These are phyloP conservation scores for Halophytophthora batemanensis DNA, from an alignment of 352 stramenopile species.

Conservation along the genomic window DNA sequence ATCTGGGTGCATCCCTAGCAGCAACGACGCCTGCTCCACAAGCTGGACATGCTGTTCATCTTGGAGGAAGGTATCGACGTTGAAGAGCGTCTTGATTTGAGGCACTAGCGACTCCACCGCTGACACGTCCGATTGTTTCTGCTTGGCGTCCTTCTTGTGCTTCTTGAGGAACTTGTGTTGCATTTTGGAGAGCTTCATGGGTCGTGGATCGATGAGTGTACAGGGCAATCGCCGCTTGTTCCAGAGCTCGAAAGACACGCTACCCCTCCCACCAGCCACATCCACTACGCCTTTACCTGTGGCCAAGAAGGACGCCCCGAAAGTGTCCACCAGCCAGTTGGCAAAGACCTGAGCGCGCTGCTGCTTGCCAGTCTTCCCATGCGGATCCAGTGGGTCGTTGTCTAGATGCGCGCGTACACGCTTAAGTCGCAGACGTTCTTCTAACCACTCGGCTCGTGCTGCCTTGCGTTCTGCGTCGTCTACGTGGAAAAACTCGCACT, in stretches of 20 bases:
- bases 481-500: slow-evolving; percentile 66
- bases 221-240: slow-evolving; percentile 70
- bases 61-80: slow-evolving; percentile 57
- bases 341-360: slow-evolving; percentile 69
- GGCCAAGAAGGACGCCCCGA: slow-evolving; percentile 46
- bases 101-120: slow-evolving; percentile 41
- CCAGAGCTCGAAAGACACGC: slow-evolving; percentile 84
- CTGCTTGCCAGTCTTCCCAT: slow-evolving; percentile 71
- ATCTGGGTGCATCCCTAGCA: slow-evolving; percentile 94
- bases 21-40: slow-evolving; percentile 69
- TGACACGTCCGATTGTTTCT: slow-evolving; percentile 7
- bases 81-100: slow-evolving; percentile 64
- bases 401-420: slow-evolving; percentile 48
- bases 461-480: slow-evolving; percentile 40
- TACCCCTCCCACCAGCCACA: slow-evolving; percentile 74
- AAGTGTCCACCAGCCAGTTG: slow-evolving; percentile 74
- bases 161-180: slow-evolving; percentile 77
- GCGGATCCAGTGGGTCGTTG: slow-evolving; percentile 60
- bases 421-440: slow-evolving; percentile 59
- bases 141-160: slow-evolving; percentile 36
- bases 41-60: slow-evolving; percentile 41
- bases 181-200: slow-evolving; percentile 63
- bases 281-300: slow-evolving; percentile 68
- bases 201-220: slow-evolving; percentile 81
- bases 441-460: slow-evolving; percentile 56